Conservation (phyloP, 495 filamentous ascomycete species). For the Trichoderma parareesei region DNA sequence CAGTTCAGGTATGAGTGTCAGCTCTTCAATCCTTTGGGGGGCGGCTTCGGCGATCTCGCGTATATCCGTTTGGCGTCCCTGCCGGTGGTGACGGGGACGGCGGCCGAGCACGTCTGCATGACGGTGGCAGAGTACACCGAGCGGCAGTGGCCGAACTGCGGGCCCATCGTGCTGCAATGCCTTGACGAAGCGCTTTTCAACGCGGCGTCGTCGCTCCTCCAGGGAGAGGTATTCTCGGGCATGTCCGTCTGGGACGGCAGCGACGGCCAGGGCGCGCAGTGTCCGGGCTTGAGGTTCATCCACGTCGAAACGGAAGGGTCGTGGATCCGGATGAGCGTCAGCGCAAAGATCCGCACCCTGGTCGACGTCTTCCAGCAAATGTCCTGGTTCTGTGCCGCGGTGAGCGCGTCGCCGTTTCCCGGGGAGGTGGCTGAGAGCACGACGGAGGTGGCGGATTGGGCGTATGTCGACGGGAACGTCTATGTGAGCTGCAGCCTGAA, state of each 20-base stretch:
- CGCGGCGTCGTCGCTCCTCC: not conserved
- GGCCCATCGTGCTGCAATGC: not conserved
- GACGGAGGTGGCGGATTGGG: not conserved
- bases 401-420: slow-evolving; percentile 9
- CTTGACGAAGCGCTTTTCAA: not conserved
- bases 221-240: not conserved
- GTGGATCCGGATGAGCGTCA: slow-evolving; percentile 5
- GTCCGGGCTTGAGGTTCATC: slow-evolving; percentile 3
- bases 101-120: not conserved
- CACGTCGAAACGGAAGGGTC: slow-evolving; percentile 10
- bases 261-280: not conserved
- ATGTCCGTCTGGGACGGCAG: slow-evolving; percentile 11
- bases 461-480: not conserved
- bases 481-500: slow-evolving; percentile 6
- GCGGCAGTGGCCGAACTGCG: slow-evolving; percentile 10
- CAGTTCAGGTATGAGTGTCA: slow-evolving; percentile 11
- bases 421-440: not conserved
- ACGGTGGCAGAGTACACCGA: slow-evolving; percentile 4
- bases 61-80: not conserved
- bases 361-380: slow-evolving; percentile 2
- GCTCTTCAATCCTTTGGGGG: not conserved
- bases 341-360: not conserved
- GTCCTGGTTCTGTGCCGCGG: slow-evolving; percentile 3
- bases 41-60: not conserved
- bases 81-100: slow-evolving; percentile 6